Evolutionary conservation across 441 rosid species (phyloP), one percentile per base, ranked within the genome.

Genomic region (Cnidoscolus chayamansa): DNA sequence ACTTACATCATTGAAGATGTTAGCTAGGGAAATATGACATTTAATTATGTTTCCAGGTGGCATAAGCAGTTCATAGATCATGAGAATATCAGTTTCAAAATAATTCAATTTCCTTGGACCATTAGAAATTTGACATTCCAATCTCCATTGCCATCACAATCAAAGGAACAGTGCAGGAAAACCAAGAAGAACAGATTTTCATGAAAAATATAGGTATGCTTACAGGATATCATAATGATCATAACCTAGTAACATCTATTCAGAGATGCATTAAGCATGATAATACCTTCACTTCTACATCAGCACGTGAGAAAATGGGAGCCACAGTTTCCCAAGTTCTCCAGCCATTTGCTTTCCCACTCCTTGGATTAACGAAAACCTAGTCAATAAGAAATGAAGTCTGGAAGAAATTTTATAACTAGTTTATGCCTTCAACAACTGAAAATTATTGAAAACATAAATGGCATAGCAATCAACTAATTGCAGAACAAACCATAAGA

Each of bases 321-420:
- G 95, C 88, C 70, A 94, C 95, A 50, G 81, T 81, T 79, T 89
- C 96, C 98, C 97, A 94, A 43, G 84, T 86, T 74, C 66, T 84
- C 71, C 76, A 43, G 60, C 97, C 97, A 83, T 78, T 85, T 63
- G 79, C 88, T 80, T 92, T 94, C 73, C 97, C 97, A 74, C 97
- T 94, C 87, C 70, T 76, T 17, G 98, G 98, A 83, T 94, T 85
- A 65, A 94, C 81, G 37, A 94, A 89, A 70, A 94, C 89, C 97
- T 94, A 79, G 64, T 63, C 66, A 76, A 76, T 61, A 76, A 59
- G 60, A 76, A 77, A 82, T 32, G 51, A 72, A 72, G 59, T 74
- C 72, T 76, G 76, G 74, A 73, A 76, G 59, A 72, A 40, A 35
- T 76, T 81, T 80, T 75, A 77, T 76, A 65, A 66, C 65, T 54